Conservation (phyloP, 192 early-diverging fungal genomes). For the Coemansia reversa region DNA sequence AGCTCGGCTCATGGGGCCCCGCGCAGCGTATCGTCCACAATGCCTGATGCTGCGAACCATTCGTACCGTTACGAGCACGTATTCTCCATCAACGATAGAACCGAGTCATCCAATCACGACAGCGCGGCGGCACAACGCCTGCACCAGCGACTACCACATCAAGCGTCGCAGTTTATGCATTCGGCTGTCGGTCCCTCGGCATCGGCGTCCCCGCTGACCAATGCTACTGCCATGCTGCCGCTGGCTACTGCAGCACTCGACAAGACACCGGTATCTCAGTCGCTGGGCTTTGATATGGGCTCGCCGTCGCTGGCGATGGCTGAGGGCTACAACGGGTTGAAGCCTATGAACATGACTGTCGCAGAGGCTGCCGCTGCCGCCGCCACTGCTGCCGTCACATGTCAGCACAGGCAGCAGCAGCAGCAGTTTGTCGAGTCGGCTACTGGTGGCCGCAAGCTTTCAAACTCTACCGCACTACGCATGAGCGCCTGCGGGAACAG, state of each 20-base stretch:
- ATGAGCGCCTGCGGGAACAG: constrained; percentile 40
- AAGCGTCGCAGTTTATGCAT: neutral
- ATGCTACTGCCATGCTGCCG: neutral
- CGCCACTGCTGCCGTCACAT: too few relatives aligned
- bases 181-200: constrained; percentile 6
- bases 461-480: constrained; percentile 16
- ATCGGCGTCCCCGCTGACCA: neutral
- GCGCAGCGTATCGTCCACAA: constrained; percentile 35
- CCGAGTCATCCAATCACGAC: constrained; percentile 12
- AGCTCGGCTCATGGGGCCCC: constrained; percentile 7
- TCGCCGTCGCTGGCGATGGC: constrained; percentile 9
- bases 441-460: neutral
- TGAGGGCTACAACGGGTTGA: constrained; percentile 9
- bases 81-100: constrained; percentile 35
- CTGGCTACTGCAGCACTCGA: constrained; percentile 6
- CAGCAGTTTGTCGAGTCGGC: neutral
- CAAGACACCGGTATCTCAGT: constrained; percentile 17
- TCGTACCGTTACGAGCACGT: constrained; percentile 44
- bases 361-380: neutral
- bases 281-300: constrained; percentile 16
- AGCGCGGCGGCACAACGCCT: constrained; percentile 4
- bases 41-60: constrained; percentile 12
- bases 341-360: constrained; percentile 16
- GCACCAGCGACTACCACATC: neutral
- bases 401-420: neutral